phyloP scores from a whole-genome alignment of 768 basidiomycete species.

The Russula brevipes region DNA sequence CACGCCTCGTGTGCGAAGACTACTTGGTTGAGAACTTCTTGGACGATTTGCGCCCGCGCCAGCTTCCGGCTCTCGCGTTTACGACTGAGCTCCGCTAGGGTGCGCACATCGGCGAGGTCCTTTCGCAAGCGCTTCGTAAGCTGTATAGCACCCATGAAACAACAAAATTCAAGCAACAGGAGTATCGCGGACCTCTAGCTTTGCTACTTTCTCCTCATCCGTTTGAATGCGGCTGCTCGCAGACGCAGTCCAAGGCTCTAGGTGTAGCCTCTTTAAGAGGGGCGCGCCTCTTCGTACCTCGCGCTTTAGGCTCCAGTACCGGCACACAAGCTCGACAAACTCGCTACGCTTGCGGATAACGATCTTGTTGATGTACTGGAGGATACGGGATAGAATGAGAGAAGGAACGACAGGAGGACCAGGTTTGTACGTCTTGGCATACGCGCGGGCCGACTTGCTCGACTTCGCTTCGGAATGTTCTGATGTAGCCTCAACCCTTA shows the following conservation, averaged over 20 bases:
- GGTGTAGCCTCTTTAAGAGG: slow-evolving; percentile 82
- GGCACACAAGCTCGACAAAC: slow-evolving; percentile 71
- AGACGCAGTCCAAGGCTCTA: slow-evolving; percentile 95
- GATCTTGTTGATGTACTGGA: slow-evolving; percentile 67
- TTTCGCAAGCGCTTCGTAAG: slow-evolving; percentile 58
- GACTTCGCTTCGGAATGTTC: slow-evolving; percentile 41
- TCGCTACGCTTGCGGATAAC: slow-evolving; percentile 68
- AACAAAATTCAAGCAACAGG: not conserved
- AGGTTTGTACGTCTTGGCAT: slow-evolving; percentile 86
- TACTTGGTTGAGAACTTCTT: slow-evolving; percentile 54
- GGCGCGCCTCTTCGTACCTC: slow-evolving; percentile 93
- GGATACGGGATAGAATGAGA: slow-evolving; percentile 74
- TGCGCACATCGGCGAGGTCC: slow-evolving; percentile 71
- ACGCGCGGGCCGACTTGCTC: slow-evolving; percentile 82
- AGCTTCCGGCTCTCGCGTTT: slow-evolving; percentile 83
- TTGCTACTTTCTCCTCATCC: slow-evolving; percentile 77
- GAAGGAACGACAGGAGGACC: slow-evolving; percentile 90
- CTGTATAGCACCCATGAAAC: slow-evolving; percentile 31
- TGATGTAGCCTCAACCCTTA: slow-evolving; percentile 47
- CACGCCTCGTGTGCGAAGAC: slow-evolving; percentile 63
- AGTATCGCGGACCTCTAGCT: slow-evolving; percentile 60
- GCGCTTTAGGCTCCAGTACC: slow-evolving; percentile 97
- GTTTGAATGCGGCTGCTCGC: slow-evolving; percentile 58
- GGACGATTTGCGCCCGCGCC: slow-evolving; percentile 58
- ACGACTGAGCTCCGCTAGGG: slow-evolving; percentile 58